These are phyloP conservation scores for Pseudopithomyces maydicus DNA, from an alignment of 2,329 filamentous ascomycete genomes.

Conservation along the genomic window DNA sequence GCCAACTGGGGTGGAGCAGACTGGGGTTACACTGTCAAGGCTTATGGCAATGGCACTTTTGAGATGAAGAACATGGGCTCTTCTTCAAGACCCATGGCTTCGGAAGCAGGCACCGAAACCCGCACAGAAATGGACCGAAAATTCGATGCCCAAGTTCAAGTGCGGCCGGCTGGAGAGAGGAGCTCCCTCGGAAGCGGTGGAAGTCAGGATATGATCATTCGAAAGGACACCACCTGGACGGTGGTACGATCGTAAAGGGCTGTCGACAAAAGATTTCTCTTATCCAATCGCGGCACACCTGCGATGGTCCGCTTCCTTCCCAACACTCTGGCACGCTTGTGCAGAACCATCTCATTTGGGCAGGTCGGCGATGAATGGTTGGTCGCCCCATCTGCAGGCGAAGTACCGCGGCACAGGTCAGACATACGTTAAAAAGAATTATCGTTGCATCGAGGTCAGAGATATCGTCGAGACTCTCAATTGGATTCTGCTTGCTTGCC, in stretches of 20 bases:
- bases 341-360: background rate
- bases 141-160: constrained; percentile 7
- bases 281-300: constrained; percentile 3
- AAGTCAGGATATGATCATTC: constrained; percentile 23
- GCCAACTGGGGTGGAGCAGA: constrained; percentile 15
- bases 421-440: background rate
- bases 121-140: constrained; percentile 1
- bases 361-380: background rate
- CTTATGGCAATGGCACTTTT: constrained; percentile 13
- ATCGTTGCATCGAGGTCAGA: too few species aligned
- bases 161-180: background rate
- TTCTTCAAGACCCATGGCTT: background rate
- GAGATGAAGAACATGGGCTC: constrained; percentile 12
- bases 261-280: background rate
- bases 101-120: background rate
- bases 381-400: background rate
- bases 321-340: background rate
- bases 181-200: constrained; percentile 13
- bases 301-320: background rate
- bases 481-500: too few species aligned
- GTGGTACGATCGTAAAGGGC: constrained; percentile 4
- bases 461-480: too few species aligned
- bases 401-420: background rate
- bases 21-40: constrained; percentile 9
- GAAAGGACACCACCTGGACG: constrained; percentile 13